Conservation (phyloP, 257 asterid genomes). For the Capsicum baccatum region DNA sequence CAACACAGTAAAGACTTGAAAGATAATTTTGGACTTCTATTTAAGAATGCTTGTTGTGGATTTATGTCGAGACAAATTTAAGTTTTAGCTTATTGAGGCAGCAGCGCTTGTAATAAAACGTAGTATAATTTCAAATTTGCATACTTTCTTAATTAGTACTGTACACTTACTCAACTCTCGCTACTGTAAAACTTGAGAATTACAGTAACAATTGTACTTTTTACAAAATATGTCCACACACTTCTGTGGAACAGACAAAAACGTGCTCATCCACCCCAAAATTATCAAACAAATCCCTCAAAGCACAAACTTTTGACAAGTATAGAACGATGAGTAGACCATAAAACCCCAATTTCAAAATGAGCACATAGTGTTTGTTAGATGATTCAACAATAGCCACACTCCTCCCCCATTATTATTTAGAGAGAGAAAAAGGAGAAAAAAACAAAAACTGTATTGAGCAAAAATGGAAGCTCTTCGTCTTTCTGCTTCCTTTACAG, state of each 20-base stretch:
- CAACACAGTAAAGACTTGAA: not conserved
- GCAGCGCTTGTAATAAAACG: not conserved
- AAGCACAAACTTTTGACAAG: not conserved
- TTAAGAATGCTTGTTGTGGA: not conserved
- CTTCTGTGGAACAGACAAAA: not conserved
- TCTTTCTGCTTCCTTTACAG: slow-evolving; percentile 17
- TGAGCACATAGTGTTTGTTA: slow-evolving; percentile 42
- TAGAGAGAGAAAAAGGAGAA: not conserved
- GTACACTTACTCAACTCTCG: too few relatives aligned
- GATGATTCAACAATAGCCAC: slow-evolving; percentile 36
- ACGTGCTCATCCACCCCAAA: not conserved
- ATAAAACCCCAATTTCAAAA: not conserved
- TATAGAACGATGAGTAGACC: not conserved
- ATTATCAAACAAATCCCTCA: not conserved
- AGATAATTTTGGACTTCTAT: not conserved
- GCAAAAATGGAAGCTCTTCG: slow-evolving; percentile 34
- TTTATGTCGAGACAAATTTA: not conserved
- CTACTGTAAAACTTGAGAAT: not conserved
- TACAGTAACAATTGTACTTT: not conserved
- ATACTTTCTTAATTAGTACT: not conserved
- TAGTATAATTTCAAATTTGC: not conserved
- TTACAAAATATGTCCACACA: not conserved
- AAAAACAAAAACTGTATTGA: not conserved
- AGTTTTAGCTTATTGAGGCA: not conserved
- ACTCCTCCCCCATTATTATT: slow-evolving; percentile 19